These are phyloP conservation scores for Claviceps sp. DNA, from an alignment of 2,329 filamentous ascomycete species.

Conservation along the genomic window DNA sequence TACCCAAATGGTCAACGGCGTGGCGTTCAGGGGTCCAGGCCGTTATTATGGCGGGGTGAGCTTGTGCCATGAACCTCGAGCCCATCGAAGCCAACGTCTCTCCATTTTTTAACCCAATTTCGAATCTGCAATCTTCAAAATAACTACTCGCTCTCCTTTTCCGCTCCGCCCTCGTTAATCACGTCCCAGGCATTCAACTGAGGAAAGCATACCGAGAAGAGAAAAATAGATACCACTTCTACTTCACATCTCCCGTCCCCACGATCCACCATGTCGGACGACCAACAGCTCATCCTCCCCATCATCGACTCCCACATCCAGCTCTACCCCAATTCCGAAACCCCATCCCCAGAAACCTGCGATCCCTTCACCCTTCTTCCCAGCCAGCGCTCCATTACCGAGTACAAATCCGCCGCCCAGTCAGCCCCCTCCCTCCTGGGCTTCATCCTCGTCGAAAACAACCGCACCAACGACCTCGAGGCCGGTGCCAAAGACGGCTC, in stretches of 20 bases:
- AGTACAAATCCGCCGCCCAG: conserved; percentile 42
- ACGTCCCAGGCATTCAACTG: background rate
- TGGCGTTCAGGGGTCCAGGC: background rate
- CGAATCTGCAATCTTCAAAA: background rate
- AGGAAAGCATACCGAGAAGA: no score
- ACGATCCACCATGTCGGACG: conserved; percentile 20
- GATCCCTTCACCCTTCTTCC: conserved; percentile 43
- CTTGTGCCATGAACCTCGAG: background rate
- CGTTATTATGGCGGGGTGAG: conserved; percentile 1
- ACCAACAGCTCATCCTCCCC: conserved; percentile 30
- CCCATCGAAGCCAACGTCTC: background rate
- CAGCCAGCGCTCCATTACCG: conserved; percentile 47
- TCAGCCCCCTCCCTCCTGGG: conserved; percentile 39
- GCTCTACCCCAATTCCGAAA: conserved; percentile 60
- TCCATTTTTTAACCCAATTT: background rate
- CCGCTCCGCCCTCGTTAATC: background rate
- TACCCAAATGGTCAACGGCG: no score
- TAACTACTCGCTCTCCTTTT: background rate
- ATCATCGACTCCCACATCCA: conserved; percentile 90
- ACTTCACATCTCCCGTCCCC: background rate
- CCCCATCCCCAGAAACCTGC: conserved; percentile 58
- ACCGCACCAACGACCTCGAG: conserved; percentile 50
- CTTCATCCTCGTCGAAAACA: conserved; percentile 74
- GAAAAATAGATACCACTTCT: background rate
- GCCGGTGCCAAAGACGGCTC: conserved; percentile 29